Evolutionary conservation across 495 filamentous ascomycete species (phyloP).

Genomic region (Penicillium simplicissimum): DNA sequence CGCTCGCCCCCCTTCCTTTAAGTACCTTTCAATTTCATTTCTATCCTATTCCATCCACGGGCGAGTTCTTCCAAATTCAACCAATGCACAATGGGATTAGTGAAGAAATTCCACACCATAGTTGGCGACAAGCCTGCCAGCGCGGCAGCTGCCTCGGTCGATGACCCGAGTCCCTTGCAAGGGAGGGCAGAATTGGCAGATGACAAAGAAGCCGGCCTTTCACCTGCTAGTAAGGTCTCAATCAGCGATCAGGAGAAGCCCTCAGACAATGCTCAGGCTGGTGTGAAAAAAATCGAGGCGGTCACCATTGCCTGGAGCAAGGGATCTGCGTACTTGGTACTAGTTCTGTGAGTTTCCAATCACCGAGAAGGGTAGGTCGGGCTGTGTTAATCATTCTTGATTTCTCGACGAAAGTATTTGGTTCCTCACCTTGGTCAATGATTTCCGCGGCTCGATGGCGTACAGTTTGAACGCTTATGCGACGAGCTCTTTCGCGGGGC

Average conservation of each 20-base stretch:
- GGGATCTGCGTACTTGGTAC: constrained; percentile 3
- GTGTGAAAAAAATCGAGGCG: constrained; percentile 26
- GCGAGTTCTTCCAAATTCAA: neutral
- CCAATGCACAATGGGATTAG: neutral
- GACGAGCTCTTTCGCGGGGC: constrained; percentile 51
- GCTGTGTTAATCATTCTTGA: neutral
- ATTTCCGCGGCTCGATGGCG: constrained; percentile 32
- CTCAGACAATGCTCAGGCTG: constrained; percentile 16
- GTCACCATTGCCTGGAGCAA: constrained; percentile 23
- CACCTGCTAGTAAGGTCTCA: neutral
- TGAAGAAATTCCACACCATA: neutral
- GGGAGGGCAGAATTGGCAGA: constrained; percentile 4
- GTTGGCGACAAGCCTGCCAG: constrained; percentile 4
- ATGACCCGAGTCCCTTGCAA: constrained; percentile 2
- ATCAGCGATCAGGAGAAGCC: constrained; percentile 5
- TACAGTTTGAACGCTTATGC: constrained; percentile 28
- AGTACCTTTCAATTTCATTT: too few relatives aligned
- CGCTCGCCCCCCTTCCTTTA: too few relatives aligned
- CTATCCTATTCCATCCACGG: too few relatives aligned
- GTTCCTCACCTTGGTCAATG: constrained; percentile 42
- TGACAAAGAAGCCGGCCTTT: neutral
- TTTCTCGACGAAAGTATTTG: constrained; percentile 32
- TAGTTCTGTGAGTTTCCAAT: neutral
- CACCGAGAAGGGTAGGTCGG: neutral
- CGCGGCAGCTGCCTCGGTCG: neutral